Conservation (phyloP, 2,329 filamentous ascomycete species). For the Cladosporium halotolerans region DNA sequence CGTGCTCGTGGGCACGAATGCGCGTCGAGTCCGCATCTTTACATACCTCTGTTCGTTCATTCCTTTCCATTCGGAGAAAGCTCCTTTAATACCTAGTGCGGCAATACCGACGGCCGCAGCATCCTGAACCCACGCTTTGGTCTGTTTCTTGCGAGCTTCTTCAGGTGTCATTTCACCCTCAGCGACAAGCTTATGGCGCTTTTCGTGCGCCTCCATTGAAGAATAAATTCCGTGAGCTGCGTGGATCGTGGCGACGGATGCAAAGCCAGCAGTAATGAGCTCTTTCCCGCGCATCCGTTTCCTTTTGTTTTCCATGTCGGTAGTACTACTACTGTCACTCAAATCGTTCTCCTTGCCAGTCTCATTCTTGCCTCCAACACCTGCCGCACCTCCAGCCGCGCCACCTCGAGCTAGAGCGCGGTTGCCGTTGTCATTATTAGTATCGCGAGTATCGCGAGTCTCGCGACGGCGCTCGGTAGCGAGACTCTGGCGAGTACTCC, state of each 20-base stretch:
- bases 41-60: conserved; percentile 56
- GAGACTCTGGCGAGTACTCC: conserved; percentile 30
- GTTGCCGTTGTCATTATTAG: conserved; percentile 35
- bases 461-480: conserved; percentile 28
- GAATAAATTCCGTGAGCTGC: conserved; percentile 60
- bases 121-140: conserved; percentile 59
- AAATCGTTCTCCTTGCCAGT: conserved; percentile 16
- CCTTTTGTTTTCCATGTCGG: conserved; percentile 54
- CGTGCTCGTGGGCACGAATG: too few species aligned
- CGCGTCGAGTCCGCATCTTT: background rate
- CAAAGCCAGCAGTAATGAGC: conserved; percentile 59
- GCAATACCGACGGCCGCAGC: conserved; percentile 61
- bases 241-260: conserved; percentile 63
- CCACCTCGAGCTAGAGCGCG: conserved; percentile 37
- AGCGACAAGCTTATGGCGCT: conserved; percentile 52
- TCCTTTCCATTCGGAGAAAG: conserved; percentile 61
- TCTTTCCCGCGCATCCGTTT: conserved; percentile 63
- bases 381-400: conserved; percentile 29
- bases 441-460: conserved; percentile 26
- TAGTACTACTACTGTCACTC: conserved; percentile 32
- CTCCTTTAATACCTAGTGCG: conserved; percentile 61
- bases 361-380: conserved; percentile 16
- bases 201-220: conserved; percentile 58
- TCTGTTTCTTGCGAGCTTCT: conserved; percentile 56
- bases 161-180: conserved; percentile 59